A percentile compares a stretch with the other conserved stretches of the same genome.
Conservation (phyloP, 208 protist genomes). For the Trypanosoma rangeli region DNA sequence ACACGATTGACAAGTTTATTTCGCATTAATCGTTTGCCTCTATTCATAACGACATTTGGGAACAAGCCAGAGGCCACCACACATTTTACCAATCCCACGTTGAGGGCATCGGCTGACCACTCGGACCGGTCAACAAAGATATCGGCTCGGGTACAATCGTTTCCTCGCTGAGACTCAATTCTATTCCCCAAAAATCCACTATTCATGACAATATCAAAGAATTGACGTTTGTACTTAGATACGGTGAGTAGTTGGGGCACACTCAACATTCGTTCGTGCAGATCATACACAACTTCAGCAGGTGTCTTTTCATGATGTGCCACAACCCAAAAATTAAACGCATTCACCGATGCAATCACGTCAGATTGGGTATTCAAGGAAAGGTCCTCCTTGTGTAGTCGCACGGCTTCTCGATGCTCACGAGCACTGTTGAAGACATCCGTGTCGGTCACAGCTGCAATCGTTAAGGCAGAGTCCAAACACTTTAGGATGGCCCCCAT, state of each 20-base stretch:
- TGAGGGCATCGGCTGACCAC: conserved; percentile 48
- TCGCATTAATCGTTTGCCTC: conserved; percentile 44
- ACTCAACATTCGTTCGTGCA: conserved; percentile 64
- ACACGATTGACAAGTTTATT: conserved; percentile 55
- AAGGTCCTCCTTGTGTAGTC: conserved; percentile 74
- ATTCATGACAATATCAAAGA: conserved; percentile 54
- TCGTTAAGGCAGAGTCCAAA: conserved; percentile 93
- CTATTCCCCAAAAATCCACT: conserved; percentile 44
- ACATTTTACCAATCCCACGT: conserved; percentile 72
- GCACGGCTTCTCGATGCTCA: conserved; percentile 51
- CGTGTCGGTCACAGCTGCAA: conserved; percentile 73
- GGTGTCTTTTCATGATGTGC: conserved; percentile 40
- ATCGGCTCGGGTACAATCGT: conserved; percentile 21
- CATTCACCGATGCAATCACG: conserved; percentile 82
- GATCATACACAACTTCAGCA: conserved; percentile 35
- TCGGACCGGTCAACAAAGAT: conserved; percentile 67
- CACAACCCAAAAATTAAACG: conserved; percentile 88
- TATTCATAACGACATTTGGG: conserved; percentile 63
- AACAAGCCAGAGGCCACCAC: conserved; percentile 60
- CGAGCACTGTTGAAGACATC: conserved; percentile 66
- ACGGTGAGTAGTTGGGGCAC: conserved; percentile 53
- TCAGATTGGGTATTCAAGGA: conserved; percentile 80
- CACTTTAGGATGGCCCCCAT: conserved; percentile 90
- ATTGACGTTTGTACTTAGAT: conserved; percentile 75
- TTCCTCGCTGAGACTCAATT: not conserved